These are phyloP conservation scores for Epithele typhae DNA, from an alignment of 768 basidiomycete species.

Conservation along the genomic window DNA sequence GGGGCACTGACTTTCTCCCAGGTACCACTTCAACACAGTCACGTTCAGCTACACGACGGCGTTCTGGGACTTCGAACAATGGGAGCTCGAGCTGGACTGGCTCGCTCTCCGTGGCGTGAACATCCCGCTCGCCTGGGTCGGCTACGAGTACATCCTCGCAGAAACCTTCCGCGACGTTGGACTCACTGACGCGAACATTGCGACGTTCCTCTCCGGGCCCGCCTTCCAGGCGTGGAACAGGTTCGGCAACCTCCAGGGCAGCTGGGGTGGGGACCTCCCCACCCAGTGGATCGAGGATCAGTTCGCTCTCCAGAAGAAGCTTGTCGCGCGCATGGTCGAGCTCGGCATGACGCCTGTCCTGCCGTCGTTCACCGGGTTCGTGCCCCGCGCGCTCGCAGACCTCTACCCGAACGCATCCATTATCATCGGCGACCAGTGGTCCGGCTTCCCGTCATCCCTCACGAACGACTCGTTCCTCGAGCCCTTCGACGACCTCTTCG, in stretches of 20 bases:
- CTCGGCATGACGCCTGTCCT: conserved; percentile 41
- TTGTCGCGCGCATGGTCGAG: conserved; percentile 35
- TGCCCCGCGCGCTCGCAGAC: conserved; percentile 28
- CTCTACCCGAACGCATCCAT: conserved; percentile 33
- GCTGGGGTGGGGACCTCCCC: conserved; percentile 34
- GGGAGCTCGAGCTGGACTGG: conserved; percentile 39
- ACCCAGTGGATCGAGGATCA: conserved; percentile 36
- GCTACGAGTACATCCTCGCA: conserved; percentile 34
- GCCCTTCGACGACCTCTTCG: conserved; percentile 36
- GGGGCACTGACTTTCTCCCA: not conserved
- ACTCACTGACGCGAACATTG: conserved; percentile 31
- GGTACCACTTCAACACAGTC: conserved; percentile 39
- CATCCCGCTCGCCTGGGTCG: conserved; percentile 39
- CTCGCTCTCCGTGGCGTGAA: conserved; percentile 38
- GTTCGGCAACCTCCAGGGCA: conserved; percentile 39
- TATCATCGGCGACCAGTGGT: conserved; percentile 32
- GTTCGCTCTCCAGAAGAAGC: conserved; percentile 31
- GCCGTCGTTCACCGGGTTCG: conserved; percentile 39
- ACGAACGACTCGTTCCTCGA: conserved; percentile 38
- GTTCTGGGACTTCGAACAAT: conserved; percentile 37
- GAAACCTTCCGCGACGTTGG: conserved; percentile 36
- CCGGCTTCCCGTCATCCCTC: conserved; percentile 27
- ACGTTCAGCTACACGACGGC: conserved; percentile 38
- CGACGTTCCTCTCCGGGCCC: conserved; percentile 33
- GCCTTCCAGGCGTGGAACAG: conserved; percentile 40